Percentiles rank a stretch among this genome's conserved stretches.
Evolutionary conservation across 495 filamentous ascomycete genomes (phyloP).

Genomic region (Penicillium silybi): DNA sequence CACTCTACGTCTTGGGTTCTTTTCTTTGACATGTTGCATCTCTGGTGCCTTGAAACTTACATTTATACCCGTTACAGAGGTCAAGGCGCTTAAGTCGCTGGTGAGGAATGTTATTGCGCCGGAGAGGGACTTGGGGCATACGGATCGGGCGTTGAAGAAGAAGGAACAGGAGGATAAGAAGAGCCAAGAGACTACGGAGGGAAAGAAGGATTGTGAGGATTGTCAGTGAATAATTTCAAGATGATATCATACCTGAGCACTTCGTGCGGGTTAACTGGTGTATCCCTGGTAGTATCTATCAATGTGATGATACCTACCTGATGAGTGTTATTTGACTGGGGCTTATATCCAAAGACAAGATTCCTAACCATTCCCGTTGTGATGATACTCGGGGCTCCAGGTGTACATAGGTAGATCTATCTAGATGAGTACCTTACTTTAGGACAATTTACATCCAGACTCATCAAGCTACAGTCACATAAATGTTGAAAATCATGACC

Average conservation of each 20-base stretch:
- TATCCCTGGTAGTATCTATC: too few species aligned
- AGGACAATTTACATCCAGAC: too few species aligned
- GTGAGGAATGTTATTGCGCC: slow-evolving; percentile 84
- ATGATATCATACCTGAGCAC: neutral
- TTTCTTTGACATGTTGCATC: neutral
- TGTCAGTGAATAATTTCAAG: slow-evolving; percentile 28
- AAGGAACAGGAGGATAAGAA: slow-evolving; percentile 12
- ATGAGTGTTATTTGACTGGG: neutral
- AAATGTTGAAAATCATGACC: neutral
- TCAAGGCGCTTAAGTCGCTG: slow-evolving; percentile 84
- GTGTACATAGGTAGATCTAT: neutral
- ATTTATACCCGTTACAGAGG: slow-evolving; percentile 46
- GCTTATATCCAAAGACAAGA: too few species aligned
- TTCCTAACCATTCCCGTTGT: too few species aligned
- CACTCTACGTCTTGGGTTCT: neutral
- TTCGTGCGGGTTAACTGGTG: too few species aligned
- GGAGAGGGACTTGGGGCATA: slow-evolving; percentile 73
- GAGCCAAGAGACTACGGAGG: slow-evolving; percentile 3
- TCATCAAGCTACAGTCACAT: neutral
- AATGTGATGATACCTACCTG: neutral
- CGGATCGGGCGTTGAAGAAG: slow-evolving; percentile 53
- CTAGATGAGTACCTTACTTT: too few species aligned
- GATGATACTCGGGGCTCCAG: too few species aligned
- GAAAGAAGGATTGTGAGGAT: slow-evolving; percentile 41
- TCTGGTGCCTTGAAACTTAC: slow-evolving; percentile 6